These are phyloP conservation scores for Fennellomyces sp. DNA, from an alignment of 371 early-diverging fungal species.

Conservation along the genomic window DNA sequence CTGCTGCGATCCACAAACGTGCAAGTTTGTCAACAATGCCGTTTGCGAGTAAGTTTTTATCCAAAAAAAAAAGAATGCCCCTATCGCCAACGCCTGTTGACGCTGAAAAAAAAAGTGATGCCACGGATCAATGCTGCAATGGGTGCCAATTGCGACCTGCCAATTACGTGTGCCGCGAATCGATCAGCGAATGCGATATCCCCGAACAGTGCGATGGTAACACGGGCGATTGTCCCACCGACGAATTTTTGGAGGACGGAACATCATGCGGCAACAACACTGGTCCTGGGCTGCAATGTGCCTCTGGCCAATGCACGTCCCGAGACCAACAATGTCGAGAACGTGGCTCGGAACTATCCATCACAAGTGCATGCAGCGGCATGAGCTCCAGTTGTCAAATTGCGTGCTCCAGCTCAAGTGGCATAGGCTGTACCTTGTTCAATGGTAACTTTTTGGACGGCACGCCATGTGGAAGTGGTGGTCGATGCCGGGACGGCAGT, in stretches of 20 bases:
- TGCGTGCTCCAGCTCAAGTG: conserved; percentile 63
- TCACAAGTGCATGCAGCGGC: conserved; percentile 51
- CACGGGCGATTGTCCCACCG: conserved; percentile 73
- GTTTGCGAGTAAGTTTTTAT: conserved; percentile 64
- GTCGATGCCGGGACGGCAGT: conserved; percentile 53
- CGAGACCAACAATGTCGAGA: conserved; percentile 82
- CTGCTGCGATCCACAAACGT: conserved; percentile 83
- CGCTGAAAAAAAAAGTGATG: conserved; percentile 70
- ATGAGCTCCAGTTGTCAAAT: conserved; percentile 59
- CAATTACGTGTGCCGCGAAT: conserved; percentile 72
- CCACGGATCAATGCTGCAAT: conserved; percentile 82
- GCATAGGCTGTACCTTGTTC: conserved; percentile 62
- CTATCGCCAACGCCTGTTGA: neutral
- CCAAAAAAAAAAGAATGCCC: neutral
- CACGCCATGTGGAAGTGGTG: conserved; percentile 80
- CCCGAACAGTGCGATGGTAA: conserved; percentile 80
- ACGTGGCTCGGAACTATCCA: conserved; percentile 44
- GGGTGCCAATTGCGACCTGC: conserved; percentile 71
- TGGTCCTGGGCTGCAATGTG: conserved; percentile 64
- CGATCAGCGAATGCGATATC: conserved; percentile 81
- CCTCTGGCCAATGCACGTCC: conserved; percentile 88
- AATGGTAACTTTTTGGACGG: conserved; percentile 86
- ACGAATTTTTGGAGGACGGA: conserved; percentile 68
- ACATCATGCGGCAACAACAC: conserved; percentile 55
- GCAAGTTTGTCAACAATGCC: conserved; percentile 78